phyloP scores from a whole-genome alignment of 164 flowering plant species.

The Aristolochia californica region DNA sequence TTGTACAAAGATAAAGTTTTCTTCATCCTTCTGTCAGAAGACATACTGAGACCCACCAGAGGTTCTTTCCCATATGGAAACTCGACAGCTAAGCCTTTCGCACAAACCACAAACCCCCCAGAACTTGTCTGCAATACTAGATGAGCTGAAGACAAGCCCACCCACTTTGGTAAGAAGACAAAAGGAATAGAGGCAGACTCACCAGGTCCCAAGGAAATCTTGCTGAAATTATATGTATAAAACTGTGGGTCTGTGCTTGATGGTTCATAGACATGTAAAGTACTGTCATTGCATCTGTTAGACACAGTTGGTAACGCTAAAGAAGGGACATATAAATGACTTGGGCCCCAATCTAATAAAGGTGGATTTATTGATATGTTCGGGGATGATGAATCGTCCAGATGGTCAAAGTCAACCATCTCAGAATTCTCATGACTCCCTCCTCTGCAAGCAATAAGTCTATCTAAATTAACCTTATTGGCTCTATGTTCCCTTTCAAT shows the following conservation, averaged over 20 bases:
- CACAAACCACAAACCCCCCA: conserved; percentile 68
- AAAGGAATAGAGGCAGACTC: conserved; percentile 59
- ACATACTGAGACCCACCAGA: conserved; percentile 22
- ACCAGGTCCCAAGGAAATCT: conserved; percentile 50
- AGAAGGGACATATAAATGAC: conserved; percentile 45
- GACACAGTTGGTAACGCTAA: conserved; percentile 45
- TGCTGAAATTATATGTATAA: conserved; percentile 57
- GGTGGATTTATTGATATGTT: conserved; percentile 49
- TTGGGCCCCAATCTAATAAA: conserved; percentile 63
- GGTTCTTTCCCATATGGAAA: conserved; percentile 50
- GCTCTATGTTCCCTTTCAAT: conserved; percentile 15
- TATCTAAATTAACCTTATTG: conserved; percentile 11
- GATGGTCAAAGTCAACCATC: conserved; percentile 15
- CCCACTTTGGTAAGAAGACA: conserved; percentile 52
- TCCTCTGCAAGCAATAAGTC: conserved; percentile 29
- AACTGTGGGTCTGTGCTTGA: conserved; percentile 63
- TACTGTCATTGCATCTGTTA: conserved; percentile 42
- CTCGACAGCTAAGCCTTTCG: conserved; percentile 52
- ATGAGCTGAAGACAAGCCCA: conserved; percentile 59
- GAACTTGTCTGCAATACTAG: conserved; percentile 65
- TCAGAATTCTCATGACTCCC: conserved; percentile 21
- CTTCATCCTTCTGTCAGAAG: conserved; percentile 34
- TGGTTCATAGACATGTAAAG: conserved; percentile 55
- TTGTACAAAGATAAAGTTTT: conserved; percentile 55
- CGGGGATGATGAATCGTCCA: conserved; percentile 25